A percentile compares a stretch with the other conserved stretches of the same genome.
Conservation (phyloP, 495 filamentous ascomycete species). For the Trichocladium antarcticum region DNA sequence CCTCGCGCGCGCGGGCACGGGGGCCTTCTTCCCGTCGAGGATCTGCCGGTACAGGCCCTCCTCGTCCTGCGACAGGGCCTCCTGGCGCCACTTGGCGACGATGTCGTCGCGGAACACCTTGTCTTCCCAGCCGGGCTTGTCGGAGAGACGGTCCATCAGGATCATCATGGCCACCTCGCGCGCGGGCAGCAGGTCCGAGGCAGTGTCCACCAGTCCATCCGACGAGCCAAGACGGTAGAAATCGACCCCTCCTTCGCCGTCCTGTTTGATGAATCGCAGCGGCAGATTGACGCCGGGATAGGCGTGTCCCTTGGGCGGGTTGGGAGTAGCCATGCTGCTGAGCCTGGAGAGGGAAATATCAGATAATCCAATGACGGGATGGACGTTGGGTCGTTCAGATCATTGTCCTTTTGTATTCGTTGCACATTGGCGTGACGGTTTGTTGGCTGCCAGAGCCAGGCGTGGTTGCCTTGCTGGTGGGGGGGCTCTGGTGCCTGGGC, state of each 20-base stretch:
- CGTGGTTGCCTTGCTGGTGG: no score
- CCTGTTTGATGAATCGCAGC: background rate
- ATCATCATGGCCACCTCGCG: conserved; percentile 33
- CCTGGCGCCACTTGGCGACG: conserved; percentile 28
- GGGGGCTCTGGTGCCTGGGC: no score
- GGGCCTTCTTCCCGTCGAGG: conserved; percentile 7
- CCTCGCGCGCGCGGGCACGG: background rate
- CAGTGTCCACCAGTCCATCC: no score
- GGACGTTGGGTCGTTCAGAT: no score
- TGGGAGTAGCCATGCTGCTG: no score
- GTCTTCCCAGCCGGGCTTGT: conserved; percentile 42
- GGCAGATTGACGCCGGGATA: conserved; percentile 7
- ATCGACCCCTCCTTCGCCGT: background rate
- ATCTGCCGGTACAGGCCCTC: conserved; percentile 23
- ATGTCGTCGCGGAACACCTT: conserved; percentile 45
- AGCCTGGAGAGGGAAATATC: no score
- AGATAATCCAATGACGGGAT: no score
- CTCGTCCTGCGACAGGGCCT: conserved; percentile 23
- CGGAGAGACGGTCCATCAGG: conserved; percentile 29
- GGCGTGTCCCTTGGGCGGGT: background rate
- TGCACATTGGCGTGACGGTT: no score
- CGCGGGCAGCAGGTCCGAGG: conserved; percentile 15
- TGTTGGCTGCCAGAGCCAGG: no score
- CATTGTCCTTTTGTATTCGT: no score
- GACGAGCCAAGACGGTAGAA: conserved; percentile 13